Percentiles rank a stretch among this genome's conserved stretches.
These are phyloP conservation scores for Scutellaria galericulata DNA, from an alignment of 257 asterid species.

Conservation along the genomic window DNA sequence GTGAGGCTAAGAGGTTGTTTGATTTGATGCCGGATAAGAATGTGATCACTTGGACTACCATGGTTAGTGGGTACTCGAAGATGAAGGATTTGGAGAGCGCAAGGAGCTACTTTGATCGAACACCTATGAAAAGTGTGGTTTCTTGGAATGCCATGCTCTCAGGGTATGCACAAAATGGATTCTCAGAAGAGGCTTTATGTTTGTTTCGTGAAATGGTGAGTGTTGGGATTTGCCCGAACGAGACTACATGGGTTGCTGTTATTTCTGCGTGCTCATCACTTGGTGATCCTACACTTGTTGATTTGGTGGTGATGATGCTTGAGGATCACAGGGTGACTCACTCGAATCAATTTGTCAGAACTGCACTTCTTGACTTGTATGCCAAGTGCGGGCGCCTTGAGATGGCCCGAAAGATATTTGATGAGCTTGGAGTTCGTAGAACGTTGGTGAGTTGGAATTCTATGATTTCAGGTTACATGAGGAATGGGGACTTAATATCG, in stretches of 20 bases:
- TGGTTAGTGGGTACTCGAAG: slow-evolving; percentile 72
- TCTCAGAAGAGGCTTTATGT: slow-evolving; percentile 51
- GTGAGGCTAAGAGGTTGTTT: slow-evolving; percentile 61
- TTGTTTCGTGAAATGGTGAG: slow-evolving; percentile 62
- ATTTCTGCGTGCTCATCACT: slow-evolving; percentile 64
- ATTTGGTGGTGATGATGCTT: slow-evolving; percentile 49
- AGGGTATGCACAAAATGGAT: slow-evolving; percentile 67
- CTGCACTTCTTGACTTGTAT: slow-evolving; percentile 76
- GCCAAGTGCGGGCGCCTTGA: slow-evolving; percentile 70
- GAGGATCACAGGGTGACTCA: slow-evolving; percentile 35
- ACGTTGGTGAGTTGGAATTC: slow-evolving; percentile 70
- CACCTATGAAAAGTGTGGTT: slow-evolving; percentile 61
- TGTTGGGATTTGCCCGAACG: slow-evolving; percentile 54
- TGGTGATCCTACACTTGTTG: slow-evolving; percentile 55
- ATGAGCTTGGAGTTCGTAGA: slow-evolving; percentile 51
- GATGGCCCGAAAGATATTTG: slow-evolving; percentile 60
- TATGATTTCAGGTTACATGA: slow-evolving; percentile 68
- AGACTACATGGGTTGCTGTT: slow-evolving; percentile 67
- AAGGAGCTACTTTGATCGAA: slow-evolving; percentile 57
- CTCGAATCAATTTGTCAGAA: slow-evolving; percentile 50
- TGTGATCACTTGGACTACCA: slow-evolving; percentile 73
- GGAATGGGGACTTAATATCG: slow-evolving; percentile 58
- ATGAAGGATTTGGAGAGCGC: slow-evolving; percentile 64
- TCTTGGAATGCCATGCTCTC: slow-evolving; percentile 89
- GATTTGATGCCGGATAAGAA: slow-evolving; percentile 61